phyloP scores from a whole-genome alignment of 1,284 basidiomycete genomes.

The Trichosporon faecale region DNA sequence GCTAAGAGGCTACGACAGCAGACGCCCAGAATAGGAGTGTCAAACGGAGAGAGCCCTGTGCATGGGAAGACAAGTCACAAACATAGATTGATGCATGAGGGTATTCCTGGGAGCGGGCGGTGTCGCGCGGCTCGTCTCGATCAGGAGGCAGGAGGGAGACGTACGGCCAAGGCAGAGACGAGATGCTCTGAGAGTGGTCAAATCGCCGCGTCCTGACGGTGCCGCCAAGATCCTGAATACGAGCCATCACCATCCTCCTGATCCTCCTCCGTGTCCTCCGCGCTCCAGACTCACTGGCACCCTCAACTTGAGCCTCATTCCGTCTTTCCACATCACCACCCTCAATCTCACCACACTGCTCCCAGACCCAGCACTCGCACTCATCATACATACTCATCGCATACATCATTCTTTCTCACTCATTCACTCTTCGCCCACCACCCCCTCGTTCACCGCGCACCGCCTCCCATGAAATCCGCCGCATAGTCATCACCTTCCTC shows the following conservation, averaged over 20 bases:
- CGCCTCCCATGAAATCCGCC: background rate
- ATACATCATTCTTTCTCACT: background rate
- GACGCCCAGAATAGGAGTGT: background rate
- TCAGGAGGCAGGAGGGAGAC: background rate
- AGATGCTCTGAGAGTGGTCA: background rate
- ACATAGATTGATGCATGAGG: background rate
- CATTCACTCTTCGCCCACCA: too few species aligned
- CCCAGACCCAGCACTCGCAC: background rate
- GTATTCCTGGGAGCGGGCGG: background rate
- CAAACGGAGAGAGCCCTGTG: background rate
- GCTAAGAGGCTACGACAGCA: too few species aligned
- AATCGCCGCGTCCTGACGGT: background rate
- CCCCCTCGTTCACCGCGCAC: background rate
- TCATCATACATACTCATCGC: background rate
- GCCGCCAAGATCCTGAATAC: background rate
- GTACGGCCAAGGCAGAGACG: background rate
- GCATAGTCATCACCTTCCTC: background rate
- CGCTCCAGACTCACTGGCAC: background rate
- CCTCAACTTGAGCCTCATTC: background rate
- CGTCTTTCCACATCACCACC: background rate
- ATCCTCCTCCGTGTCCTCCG: too few species aligned
- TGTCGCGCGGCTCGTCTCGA: background rate
- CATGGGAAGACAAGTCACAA: background rate
- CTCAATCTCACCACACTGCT: background rate
- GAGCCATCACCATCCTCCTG: background rate